Evolutionary conservation across 257 asterid genomes (phyloP).

Genomic region (Henckelia pumila): DNA sequence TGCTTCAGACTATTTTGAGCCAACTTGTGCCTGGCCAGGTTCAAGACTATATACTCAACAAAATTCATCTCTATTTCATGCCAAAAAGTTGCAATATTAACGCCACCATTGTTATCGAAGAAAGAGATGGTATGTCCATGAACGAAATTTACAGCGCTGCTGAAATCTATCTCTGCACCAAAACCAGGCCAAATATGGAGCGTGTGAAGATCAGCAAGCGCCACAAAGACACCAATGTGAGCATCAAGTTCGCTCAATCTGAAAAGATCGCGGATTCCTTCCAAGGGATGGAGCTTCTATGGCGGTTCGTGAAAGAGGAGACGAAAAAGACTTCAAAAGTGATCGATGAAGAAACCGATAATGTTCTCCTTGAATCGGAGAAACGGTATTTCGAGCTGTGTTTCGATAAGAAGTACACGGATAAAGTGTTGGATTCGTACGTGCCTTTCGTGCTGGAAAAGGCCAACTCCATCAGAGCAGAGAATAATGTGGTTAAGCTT

Average conservation of each 20-base stretch:
- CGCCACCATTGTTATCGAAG: conserved; percentile 47
- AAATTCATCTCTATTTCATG: conserved; percentile 34
- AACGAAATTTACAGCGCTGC: conserved; percentile 57
- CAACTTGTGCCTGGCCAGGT: conserved; percentile 55
- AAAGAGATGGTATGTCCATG: conserved; percentile 52
- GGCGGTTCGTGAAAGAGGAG: conserved; percentile 49
- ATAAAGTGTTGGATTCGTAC: conserved; percentile 42
- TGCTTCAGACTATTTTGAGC: conserved; percentile 52
- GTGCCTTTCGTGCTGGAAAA: conserved; percentile 45
- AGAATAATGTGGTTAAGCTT: conserved; percentile 43
- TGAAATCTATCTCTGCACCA: conserved; percentile 54
- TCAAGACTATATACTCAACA: conserved; percentile 32
- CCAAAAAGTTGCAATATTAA: conserved; percentile 13
- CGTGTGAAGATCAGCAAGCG: conserved; percentile 57
- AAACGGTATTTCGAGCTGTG: conserved; percentile 53
- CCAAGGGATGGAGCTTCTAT: conserved; percentile 40
- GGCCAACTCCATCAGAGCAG: conserved; percentile 33
- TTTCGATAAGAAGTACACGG: conserved; percentile 39
- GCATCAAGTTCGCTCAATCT: conserved; percentile 43
- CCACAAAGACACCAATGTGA: conserved; percentile 35
- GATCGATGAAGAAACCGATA: conserved; percentile 29
- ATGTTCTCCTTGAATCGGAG: conserved; percentile 25
- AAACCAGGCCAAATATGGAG: conserved; percentile 36
- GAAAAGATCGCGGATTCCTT: conserved; percentile 43
- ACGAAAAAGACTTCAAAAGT: conserved; percentile 22